Base-by-base conservation (phyloP, 2,329 filamentous ascomycete genomes). In the Aspergillus sp. region DNA sequence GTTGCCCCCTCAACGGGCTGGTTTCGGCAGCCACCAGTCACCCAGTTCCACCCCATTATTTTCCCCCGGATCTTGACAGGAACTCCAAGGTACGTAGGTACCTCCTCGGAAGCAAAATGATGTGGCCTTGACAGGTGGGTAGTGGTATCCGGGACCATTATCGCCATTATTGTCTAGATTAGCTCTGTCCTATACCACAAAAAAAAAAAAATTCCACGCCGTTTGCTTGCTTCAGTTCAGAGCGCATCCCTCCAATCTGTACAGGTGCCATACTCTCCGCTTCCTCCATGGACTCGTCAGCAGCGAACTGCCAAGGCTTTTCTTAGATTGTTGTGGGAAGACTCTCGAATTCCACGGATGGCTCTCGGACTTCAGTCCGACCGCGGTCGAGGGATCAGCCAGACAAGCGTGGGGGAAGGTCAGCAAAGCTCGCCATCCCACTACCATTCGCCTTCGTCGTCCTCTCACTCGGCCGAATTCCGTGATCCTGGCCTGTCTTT, bases 1-100 rank as follows among this genome's bases (percentile, higher is more conserved):
- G 66, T 69, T 69, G 63, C 67, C 66, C 67, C 60, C 47, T 61
- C 65, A 68, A 69, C 67, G 45, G 53, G 43, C 9, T 6, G n/a
- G 5, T 30, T 30, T 38, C 7, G 15, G 15, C 19, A 25, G 15
- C 34, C 11, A 28, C 22, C 22, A n/a, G 2, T 47, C 22, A 7
- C 11, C 45, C 45, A 47, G 22, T 6, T 41, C 34, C 8, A 41
- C 34, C 13, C 4, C 8, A 2, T 15, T 41, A 13, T 15, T 15
- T 15, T 3, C 9, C 11, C 15, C 11, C 34, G 11, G 15, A 41
- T 5, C 34, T 41, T 41, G 2, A 28, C 25, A 28, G 6, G 25
- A 28, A 28, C 25, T 28, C 2, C 25, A 28, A 28, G 19, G 19
- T 19, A 19, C 19, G 19, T 19, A 19, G 19, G 19, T 19, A 19